Conservation (phyloP, 495 filamentous ascomycete species). For the Talaromyces borbonicus region DNA sequence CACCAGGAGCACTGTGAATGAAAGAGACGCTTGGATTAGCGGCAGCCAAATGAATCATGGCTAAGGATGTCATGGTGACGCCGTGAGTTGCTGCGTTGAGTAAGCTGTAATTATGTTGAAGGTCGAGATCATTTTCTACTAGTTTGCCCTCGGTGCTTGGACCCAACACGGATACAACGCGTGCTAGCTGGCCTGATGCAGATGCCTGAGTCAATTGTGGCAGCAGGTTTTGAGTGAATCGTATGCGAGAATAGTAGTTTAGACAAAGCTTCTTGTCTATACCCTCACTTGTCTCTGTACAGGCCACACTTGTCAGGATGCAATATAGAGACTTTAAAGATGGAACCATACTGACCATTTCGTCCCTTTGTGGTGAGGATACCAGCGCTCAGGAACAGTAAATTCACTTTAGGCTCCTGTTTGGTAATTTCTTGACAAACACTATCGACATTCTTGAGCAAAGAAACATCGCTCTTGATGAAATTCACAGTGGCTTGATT, state of each 20-base stretch:
- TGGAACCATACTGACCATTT: conserved; percentile 13
- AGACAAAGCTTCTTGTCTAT: conserved; percentile 44
- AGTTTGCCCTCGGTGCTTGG: conserved; percentile 46
- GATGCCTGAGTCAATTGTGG: conserved; percentile 41
- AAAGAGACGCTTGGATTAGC: conserved; percentile 43
- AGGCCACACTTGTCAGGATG: background rate
- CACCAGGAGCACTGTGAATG: conserved; percentile 48
- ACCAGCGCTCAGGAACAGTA: conserved; percentile 42
- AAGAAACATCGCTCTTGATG: conserved; percentile 46
- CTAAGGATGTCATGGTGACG: conserved; percentile 39
- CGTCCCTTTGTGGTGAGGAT: conserved; percentile 20
- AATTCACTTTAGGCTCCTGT: conserved; percentile 47
- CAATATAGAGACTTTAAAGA: background rate
- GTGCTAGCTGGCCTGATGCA: conserved; percentile 24
- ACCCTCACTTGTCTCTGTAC: conserved; percentile 46
- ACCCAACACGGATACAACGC: conserved; percentile 49
- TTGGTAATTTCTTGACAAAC: conserved; percentile 45
- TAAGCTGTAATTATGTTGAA: conserved; percentile 16
- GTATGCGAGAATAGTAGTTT: conserved; percentile 51
- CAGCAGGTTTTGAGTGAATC: conserved; percentile 55
- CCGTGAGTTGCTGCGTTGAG: conserved; percentile 31
- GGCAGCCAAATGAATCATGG: conserved; percentile 37
- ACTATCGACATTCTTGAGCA: conserved; percentile 50
- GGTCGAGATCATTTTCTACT: conserved; percentile 34
- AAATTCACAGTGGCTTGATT: conserved; percentile 42